Percentiles rank a stretch among this genome's conserved stretches.
Conservation (phyloP, 192 early-diverging fungal genomes). For the Umbelopsis sp. region DNA sequence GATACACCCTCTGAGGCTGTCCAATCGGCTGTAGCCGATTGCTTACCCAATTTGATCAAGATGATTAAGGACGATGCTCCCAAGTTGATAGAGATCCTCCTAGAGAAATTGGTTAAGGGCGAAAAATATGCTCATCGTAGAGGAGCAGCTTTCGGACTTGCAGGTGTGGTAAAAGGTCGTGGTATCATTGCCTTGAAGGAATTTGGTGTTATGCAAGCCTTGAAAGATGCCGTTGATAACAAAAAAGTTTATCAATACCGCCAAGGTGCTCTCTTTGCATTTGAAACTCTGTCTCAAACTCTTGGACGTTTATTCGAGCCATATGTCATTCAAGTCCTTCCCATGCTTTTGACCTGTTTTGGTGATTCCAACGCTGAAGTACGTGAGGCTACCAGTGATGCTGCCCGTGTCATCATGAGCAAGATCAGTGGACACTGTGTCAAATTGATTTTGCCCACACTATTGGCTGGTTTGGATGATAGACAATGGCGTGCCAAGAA, state of each 20-base stretch:
- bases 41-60: slow-evolving; percentile 91
- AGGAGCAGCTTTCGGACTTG: slow-evolving; percentile 95
- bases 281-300: slow-evolving; percentile 83
- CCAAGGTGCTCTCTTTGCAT: slow-evolving; percentile 94
- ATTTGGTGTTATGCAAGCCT: slow-evolving; percentile 73
- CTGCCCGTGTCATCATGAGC: slow-evolving; percentile 91
- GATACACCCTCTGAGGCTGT: slow-evolving; percentile 94
- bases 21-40: slow-evolving; percentile 92
- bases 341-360: slow-evolving; percentile 84
- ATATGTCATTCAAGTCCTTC: slow-evolving; percentile 93
- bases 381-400: slow-evolving; percentile 88
- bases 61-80: slow-evolving; percentile 62
- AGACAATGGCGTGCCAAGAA: slow-evolving; percentile 97
- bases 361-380: slow-evolving; percentile 84
- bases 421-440: slow-evolving; percentile 96
- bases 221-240: slow-evolving; percentile 83
- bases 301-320: slow-evolving; percentile 96
- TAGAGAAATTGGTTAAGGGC: slow-evolving; percentile 71
- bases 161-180: slow-evolving; percentile 90
- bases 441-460: slow-evolving; percentile 90
- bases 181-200: slow-evolving; percentile 89
- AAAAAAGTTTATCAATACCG: slow-evolving; percentile 74
- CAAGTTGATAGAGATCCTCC: slow-evolving; percentile 60
- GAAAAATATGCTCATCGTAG: slow-evolving; percentile 85
- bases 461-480: slow-evolving; percentile 87